A percentile compares a stretch with the other conserved stretches of the same genome.
phyloP scores from a whole-genome alignment of 345 rosid species.

The Corchorus capsularis region DNA sequence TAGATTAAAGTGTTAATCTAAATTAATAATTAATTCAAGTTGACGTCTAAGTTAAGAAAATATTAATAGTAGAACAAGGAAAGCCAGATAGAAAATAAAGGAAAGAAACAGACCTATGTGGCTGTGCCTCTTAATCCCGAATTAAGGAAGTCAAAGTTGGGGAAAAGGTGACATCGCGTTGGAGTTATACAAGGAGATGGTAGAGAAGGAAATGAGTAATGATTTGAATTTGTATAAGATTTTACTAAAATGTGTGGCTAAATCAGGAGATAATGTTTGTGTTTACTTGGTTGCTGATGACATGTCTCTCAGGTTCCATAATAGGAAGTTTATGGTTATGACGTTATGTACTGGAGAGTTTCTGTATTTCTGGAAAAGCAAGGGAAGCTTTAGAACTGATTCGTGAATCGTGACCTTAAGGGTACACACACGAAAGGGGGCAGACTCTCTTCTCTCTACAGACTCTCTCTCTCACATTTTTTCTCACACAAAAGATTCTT shows the following conservation, averaged over 20 bases:
- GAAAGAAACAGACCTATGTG: too few relatives aligned
- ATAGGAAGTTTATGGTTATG: conserved; percentile 47
- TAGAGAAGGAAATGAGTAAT: conserved; percentile 49
- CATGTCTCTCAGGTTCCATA: conserved; percentile 63
- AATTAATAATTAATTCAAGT: too few relatives aligned
- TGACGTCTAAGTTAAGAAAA: too few relatives aligned
- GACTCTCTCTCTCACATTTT: too few relatives aligned
- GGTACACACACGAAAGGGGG: too few relatives aligned
- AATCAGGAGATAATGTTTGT: conserved; percentile 49
- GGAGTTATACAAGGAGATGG: conserved; percentile 75
- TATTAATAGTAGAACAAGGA: too few relatives aligned
- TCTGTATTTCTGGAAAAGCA: conserved; percentile 68
- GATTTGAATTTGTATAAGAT: conserved; percentile 54
- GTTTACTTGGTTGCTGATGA: conserved; percentile 58
- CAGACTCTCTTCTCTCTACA: too few relatives aligned
- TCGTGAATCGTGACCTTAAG: conserved; percentile 59
- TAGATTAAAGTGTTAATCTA: too few relatives aligned
- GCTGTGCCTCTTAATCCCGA: too few relatives aligned
- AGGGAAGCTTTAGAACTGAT: conserved; percentile 71
- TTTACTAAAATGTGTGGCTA: conserved; percentile 50
- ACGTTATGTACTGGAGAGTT: conserved; percentile 71
- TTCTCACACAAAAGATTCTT: too few relatives aligned
- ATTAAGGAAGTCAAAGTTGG: too few relatives aligned
- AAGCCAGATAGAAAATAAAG: too few relatives aligned
- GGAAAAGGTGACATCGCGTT: conserved; percentile 67